Evolutionary conservation across 257 asterid species (phyloP), one percentile per base, ranked within the genome.

Genomic region (Solanum acaule): DNA sequence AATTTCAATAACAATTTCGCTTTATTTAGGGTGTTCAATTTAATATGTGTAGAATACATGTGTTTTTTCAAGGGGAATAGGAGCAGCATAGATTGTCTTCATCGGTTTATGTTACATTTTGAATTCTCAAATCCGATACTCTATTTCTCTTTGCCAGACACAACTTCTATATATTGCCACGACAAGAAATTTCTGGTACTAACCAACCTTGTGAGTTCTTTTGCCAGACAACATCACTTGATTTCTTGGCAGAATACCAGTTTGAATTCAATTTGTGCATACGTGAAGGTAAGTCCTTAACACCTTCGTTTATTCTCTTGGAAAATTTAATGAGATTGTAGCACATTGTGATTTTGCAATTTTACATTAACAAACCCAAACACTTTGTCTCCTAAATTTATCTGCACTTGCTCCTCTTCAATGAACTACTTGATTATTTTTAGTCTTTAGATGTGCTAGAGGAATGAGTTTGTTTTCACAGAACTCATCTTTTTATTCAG

Each of bases 161-260:
- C 93, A 96, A 96, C 83, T 97, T 97, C 86, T 97, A 91, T 89
- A 86, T 96, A 86, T 97, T 94, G 86, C 98, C 96, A 3, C 92
- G 96, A 87, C 94, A 91, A 91, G 97, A 97, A 89, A 88, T 29
- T n/a, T n/a, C n/a, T 2, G 94, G 94, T 44, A 94, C 83, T 85
- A 93, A 88, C 75, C 88, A 76, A 46, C 89, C 94, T 3, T 23
- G 46, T 83, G 99, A 96, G 86, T 96, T 97, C 89, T 91, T 94
- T 87, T 97, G 98, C 92, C 99, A 96, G 93, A 95, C 98, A 63
- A 89, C 97, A 56, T 96, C 98, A 5, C 86, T 97, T 79, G 98
- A 97, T 84, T 97, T 97, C 94, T 88, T 97, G 95, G 96, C 98
- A 35, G 93, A 89, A 90, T 94, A 95, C 90, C 93, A 95, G 90